A percentile compares a stretch with the other conserved stretches of the same genome.
Evolutionary conservation across 192 early-diverging fungal species (phyloP).

Genomic region (Rhizophagus clarus): DNA sequence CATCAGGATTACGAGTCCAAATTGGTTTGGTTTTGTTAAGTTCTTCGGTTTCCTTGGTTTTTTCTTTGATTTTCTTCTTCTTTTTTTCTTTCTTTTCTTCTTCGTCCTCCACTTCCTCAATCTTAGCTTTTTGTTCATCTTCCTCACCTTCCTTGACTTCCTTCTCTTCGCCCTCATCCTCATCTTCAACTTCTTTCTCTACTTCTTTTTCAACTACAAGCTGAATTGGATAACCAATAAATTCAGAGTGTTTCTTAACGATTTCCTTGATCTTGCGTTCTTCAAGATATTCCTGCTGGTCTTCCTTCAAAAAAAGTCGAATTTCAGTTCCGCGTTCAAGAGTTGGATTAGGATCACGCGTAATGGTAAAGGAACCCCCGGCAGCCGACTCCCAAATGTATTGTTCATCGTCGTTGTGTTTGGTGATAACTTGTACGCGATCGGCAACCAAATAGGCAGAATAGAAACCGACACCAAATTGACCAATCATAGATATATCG

Average conservation of each 20-base stretch:
- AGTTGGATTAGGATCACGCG: conserved; percentile 89
- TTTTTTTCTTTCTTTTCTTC: conserved; percentile 36
- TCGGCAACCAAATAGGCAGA: conserved; percentile 99
- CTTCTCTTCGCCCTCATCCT: conserved; percentile 68
- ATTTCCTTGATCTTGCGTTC: conserved; percentile 99
- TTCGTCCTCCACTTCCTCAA: conserved; percentile 34
- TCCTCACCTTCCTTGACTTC: conserved; percentile 36
- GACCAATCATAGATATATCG: conserved; percentile 99
- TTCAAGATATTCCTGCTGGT: conserved; percentile 97
- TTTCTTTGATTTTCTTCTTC: conserved; percentile 13
- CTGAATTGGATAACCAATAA: conserved; percentile 99
- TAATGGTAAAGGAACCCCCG: conserved; percentile 91
- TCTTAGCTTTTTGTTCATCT: conserved; percentile 20
- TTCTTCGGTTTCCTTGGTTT: conserved; percentile 59
- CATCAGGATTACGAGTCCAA: conserved; percentile 99
- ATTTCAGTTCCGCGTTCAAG: conserved; percentile 97
- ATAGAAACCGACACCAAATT: conserved; percentile 99
- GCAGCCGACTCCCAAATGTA: conserved; percentile 95
- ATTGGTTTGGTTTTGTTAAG: conserved; percentile 99
- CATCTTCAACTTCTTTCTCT: conserved; percentile 96
- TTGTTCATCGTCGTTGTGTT: conserved; percentile 97
- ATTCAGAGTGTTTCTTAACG: conserved; percentile 99
- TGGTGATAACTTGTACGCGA: conserved; percentile 93
- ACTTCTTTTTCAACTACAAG: conserved; percentile 96
- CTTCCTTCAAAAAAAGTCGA: conserved; percentile 98